Evolutionary conservation across 768 basidiomycete species (phyloP).

Genomic region (Suillus cothurnatus): DNA sequence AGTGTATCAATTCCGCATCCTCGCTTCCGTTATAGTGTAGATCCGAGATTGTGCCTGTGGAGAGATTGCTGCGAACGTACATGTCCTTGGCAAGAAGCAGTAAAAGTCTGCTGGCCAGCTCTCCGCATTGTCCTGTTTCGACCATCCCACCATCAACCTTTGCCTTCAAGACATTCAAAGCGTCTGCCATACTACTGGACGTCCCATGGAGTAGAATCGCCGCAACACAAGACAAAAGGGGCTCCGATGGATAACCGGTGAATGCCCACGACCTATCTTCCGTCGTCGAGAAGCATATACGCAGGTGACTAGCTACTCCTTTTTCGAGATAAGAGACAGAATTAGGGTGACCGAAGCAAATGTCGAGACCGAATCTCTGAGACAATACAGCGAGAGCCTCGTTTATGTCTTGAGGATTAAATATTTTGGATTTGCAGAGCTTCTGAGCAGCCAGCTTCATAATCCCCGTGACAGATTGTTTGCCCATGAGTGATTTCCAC

Average conservation of each 20-base stretch:
- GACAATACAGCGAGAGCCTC: slow-evolving; percentile 11
- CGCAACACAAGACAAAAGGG: slow-evolving; percentile 17
- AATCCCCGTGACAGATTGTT: background rate
- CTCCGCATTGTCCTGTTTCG: slow-evolving; percentile 9
- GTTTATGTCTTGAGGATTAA: background rate
- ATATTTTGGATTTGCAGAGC: background rate
- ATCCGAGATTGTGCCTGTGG: background rate
- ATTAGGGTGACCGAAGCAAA: slow-evolving; percentile 3
- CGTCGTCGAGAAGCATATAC: slow-evolving; percentile 12
- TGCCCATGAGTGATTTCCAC: slow-evolving; percentile 4
- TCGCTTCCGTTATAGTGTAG: background rate
- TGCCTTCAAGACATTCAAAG: background rate
- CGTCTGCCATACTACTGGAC: background rate
- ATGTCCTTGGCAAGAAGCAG: slow-evolving; percentile 15
- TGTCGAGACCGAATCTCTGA: slow-evolving; percentile 12
- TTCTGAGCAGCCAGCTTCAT: background rate
- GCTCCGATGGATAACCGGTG: slow-evolving; percentile 21
- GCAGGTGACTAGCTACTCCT: slow-evolving; percentile 18
- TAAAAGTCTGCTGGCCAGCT: slow-evolving; percentile 14
- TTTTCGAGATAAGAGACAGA: slow-evolving; percentile 9
- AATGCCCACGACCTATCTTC: slow-evolving; percentile 15
- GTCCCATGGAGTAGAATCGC: slow-evolving; percentile 8
- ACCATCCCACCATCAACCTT: slow-evolving; percentile 13
- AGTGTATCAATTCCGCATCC: slow-evolving; percentile 13
- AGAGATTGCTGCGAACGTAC: slow-evolving; percentile 7